A percentile compares a stretch with the other conserved stretches of the same genome.
These are phyloP conservation scores for Herpetospermum pedunculosum DNA, from an alignment of 306 rosid genomes.

Conservation along the genomic window DNA sequence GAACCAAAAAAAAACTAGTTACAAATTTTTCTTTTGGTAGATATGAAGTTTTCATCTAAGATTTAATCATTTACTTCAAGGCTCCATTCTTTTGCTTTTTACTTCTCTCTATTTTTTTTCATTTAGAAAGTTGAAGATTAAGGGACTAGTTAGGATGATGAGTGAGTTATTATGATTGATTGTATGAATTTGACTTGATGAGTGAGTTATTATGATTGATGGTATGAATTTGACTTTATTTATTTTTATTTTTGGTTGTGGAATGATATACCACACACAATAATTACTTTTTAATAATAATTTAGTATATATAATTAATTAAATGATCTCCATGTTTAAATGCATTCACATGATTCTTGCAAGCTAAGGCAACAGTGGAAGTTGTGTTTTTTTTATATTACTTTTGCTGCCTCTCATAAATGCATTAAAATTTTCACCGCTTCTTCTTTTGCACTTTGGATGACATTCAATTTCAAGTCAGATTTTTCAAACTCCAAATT, in stretches of 20 bases:
- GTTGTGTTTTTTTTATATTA: not conserved
- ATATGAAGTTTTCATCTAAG: not conserved
- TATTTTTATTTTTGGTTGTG: too few species aligned
- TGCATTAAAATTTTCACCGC: constrained; percentile 36
- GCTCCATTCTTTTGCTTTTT: not conserved
- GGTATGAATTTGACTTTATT: too few species aligned
- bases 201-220: too few species aligned
- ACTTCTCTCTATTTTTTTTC: too few species aligned
- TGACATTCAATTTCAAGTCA: constrained; percentile 4
- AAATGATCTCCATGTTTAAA: constrained; percentile 19
- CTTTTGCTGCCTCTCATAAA: constrained; percentile 38
- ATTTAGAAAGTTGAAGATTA: too few species aligned
- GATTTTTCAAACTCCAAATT: not conserved
- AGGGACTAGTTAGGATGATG: too few species aligned
- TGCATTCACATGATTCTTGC: constrained; percentile 67
- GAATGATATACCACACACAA: not conserved
- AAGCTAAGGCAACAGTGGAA: constrained; percentile 7
- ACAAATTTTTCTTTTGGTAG: too few species aligned
- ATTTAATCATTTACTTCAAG: not conserved
- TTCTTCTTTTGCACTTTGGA: constrained; percentile 13
- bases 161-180: too few species aligned
- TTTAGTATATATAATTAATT: not conserved
- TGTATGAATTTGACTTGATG: too few species aligned
- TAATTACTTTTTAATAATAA: not conserved
- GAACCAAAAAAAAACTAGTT: too few species aligned